These are phyloP conservation scores for Pueraria montana DNA, from an alignment of 306 rosid genomes.

Conservation along the genomic window DNA sequence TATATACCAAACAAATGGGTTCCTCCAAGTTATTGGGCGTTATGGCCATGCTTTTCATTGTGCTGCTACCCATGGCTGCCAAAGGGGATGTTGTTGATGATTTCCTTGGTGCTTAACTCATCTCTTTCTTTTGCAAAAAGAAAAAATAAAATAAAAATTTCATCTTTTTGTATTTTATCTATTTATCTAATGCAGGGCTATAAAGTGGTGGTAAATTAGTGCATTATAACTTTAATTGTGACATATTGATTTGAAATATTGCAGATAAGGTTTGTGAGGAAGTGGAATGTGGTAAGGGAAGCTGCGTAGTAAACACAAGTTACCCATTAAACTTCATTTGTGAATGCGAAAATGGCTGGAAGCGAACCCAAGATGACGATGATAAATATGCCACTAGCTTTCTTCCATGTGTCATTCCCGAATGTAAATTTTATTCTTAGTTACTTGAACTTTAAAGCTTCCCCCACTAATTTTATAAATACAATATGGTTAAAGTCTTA, in stretches of 20 bases:
- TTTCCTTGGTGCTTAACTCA: constrained; percentile 43
- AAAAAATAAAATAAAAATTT: background rate
- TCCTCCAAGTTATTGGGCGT: constrained; percentile 47
- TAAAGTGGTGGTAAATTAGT: background rate
- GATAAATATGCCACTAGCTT: constrained; percentile 57
- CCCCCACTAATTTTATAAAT: background rate
- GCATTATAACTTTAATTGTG: background rate
- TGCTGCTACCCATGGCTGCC: constrained; percentile 42
- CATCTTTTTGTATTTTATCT: background rate
- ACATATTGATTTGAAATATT: constrained; percentile 3
- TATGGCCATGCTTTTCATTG: constrained; percentile 38
- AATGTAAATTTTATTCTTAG: constrained; percentile 53
- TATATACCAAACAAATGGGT: constrained; percentile 39
- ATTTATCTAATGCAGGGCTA: background rate
- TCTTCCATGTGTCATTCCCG: constrained; percentile 92
- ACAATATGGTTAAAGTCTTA: background rate
- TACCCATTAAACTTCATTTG: constrained; percentile 61
- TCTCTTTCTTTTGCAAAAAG: background rate
- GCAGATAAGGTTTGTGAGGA: constrained; percentile 67
- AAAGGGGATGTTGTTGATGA: constrained; percentile 33
- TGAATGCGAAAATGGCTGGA: constrained; percentile 78
- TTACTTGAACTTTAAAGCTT: too few species aligned
- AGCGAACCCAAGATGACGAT: constrained; percentile 55
- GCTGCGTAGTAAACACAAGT: constrained; percentile 47
- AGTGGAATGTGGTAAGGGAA: constrained; percentile 86